A percentile compares a stretch with the other conserved stretches of the same genome.
Conservation (phyloP, 2,329 filamentous ascomycete genomes). For the Dactylellina sp. region DNA sequence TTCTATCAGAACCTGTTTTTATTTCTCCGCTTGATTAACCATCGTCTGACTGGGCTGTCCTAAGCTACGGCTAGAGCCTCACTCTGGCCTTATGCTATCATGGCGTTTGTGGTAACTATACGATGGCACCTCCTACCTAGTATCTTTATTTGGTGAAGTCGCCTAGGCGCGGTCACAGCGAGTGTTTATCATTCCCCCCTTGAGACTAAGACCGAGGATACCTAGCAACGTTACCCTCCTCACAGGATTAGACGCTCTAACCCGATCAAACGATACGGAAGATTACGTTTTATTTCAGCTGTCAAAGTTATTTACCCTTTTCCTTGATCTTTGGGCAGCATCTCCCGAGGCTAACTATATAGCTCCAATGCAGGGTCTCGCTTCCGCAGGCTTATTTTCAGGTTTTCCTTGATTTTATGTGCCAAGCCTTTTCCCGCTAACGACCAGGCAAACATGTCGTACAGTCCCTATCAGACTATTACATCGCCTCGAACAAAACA, state of each 20-base stretch:
- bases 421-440: conserved; percentile 39
- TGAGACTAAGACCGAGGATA: background rate
- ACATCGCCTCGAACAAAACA: conserved; percentile 16
- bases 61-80: background rate
- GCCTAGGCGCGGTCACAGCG: background rate
- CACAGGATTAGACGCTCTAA: conserved; percentile 18
- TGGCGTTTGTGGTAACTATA: background rate
- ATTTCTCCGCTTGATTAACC: conserved; percentile 21
- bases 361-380: conserved; percentile 54
- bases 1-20: conserved; percentile 25
- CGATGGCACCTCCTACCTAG: no score
- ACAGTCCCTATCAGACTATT: no score
- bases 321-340: conserved; percentile 27
- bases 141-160: no score
- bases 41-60: background rate
- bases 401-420: conserved; percentile 53
- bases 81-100: background rate
- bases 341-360: conserved; percentile 21
- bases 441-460: conserved; percentile 26
- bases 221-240: background rate
- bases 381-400: conserved; percentile 35
- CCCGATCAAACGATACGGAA: conserved; percentile 10
- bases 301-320: conserved; percentile 13
- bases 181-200: conserved; percentile 31
- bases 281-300: conserved; percentile 31